Evolutionary conservation across 2,329 filamentous ascomycete species (phyloP).

Genomic region (Raffaelea albimanens): DNA sequence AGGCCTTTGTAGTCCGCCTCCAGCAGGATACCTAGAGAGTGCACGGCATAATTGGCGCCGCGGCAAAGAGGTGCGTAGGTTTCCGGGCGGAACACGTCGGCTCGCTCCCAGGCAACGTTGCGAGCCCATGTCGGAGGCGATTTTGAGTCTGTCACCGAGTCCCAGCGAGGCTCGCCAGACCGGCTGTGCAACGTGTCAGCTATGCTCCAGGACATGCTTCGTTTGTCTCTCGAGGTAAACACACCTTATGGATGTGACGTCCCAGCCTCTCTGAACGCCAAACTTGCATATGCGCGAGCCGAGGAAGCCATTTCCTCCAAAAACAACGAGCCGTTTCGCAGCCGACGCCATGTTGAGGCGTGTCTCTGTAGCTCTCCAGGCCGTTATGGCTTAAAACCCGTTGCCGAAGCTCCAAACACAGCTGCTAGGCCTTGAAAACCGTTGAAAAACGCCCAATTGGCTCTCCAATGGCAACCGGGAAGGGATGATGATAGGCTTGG

Average conservation of each 20-base stretch:
- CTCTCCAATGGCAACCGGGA: too few species aligned
- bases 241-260: constrained; percentile 86
- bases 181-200: constrained; percentile 49
- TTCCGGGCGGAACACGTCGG: constrained; percentile 73
- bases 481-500: too few species aligned
- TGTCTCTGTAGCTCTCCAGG: too few species aligned
- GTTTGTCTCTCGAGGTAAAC: not conserved
- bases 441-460: too few species aligned
- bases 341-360: constrained; percentile 38
- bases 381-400: too few species aligned
- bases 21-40: constrained; percentile 90
- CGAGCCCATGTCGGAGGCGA: constrained; percentile 71
- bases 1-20: constrained; percentile 98
- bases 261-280: constrained; percentile 77
- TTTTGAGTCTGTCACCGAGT: constrained; percentile 60
- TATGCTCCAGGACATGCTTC: not conserved
- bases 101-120: constrained; percentile 77
- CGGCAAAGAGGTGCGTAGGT: constrained; percentile 71
- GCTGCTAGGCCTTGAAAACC: too few species aligned
- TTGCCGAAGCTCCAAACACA: too few species aligned
- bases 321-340: constrained; percentile 73
- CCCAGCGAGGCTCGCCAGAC: constrained; percentile 83
- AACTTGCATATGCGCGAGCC: constrained; percentile 85
- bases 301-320: constrained; percentile 87
- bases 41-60: constrained; percentile 75